Evolutionary conservation across 805 yeast species (phyloP).

Genomic region (Clavispora phyllophila): DNA sequence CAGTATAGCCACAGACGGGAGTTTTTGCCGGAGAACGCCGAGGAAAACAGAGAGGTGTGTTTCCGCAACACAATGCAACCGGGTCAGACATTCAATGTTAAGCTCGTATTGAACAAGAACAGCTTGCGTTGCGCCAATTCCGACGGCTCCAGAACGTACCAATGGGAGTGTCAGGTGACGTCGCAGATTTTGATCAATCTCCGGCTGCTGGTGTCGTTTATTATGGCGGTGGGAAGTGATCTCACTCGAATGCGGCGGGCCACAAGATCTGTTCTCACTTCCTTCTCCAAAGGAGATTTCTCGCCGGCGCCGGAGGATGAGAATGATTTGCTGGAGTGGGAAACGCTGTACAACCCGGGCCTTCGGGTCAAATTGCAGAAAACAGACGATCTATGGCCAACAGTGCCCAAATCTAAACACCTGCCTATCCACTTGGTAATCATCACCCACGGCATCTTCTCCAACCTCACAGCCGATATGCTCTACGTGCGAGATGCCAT

Average conservation of each 20-base stretch:
- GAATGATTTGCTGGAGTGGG: conserved; percentile 8
- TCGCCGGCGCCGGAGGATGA: conserved; percentile 5
- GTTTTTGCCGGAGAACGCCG: conserved; percentile 21
- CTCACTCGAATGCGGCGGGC: conserved; percentile 27
- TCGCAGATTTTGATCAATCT: conserved; percentile 38
- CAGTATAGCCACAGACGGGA: conserved; percentile 22
- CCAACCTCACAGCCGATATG: conserved; percentile 43
- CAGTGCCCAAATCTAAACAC: conserved; percentile 14
- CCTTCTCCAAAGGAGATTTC: conserved; percentile 14
- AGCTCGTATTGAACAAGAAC: conserved; percentile 45
- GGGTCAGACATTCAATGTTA: conserved; percentile 60
- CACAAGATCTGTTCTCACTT: conserved; percentile 18
- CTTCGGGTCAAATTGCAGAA: conserved; percentile 21
- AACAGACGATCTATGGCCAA: conserved; percentile 33
- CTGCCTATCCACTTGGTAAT: conserved; percentile 37
- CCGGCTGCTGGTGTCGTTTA: conserved; percentile 26
- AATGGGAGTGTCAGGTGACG: conserved; percentile 37
- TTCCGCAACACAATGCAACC: conserved; percentile 53
- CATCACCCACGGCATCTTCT: conserved; percentile 41
- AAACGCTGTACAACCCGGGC: conserved; percentile 7
- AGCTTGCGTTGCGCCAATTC: conserved; percentile 20
- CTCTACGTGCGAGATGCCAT: conserved; percentile 34
- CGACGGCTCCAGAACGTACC: conserved; percentile 18
- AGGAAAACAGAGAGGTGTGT: conserved; percentile 25
- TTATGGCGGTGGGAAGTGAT: conserved; percentile 36